phyloP scores from a whole-genome alignment of 176 grass and related monocot species.

The Zizania latifolia region DNA sequence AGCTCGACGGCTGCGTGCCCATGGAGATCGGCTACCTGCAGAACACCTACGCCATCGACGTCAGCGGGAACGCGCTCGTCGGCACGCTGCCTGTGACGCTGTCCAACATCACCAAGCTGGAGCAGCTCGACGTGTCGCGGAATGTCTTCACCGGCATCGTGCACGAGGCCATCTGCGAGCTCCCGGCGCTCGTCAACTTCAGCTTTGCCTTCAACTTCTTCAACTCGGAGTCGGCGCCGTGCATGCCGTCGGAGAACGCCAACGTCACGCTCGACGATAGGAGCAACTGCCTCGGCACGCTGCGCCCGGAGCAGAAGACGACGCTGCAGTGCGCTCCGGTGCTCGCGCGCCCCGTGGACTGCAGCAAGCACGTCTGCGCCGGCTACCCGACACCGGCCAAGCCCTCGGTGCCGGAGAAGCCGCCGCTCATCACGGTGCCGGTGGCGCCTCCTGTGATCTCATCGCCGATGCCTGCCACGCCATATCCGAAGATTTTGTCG shows the following conservation, averaged over 20 bases:
- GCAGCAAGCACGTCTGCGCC: constrained; percentile 31
- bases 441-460: not conserved
- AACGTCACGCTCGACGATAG: constrained; percentile 21
- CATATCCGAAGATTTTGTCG: too few relatives aligned
- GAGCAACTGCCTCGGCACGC: constrained; percentile 36
- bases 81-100: constrained; percentile 16
- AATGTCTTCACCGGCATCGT: constrained; percentile 43
- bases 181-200: constrained; percentile 49
- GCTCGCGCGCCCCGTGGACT: constrained; percentile 42
- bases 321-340: constrained; percentile 35
- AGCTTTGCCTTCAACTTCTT: constrained; percentile 66
- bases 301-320: constrained; percentile 38
- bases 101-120: not conserved
- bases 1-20: constrained; percentile 38
- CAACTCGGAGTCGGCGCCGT: constrained; percentile 32
- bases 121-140: constrained; percentile 28
- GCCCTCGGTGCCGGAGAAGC: not conserved
- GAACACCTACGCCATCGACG: constrained; percentile 24
- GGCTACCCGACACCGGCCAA: not conserved
- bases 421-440: not conserved
- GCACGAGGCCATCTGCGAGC: constrained; percentile 38
- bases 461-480: too few relatives aligned
- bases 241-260: constrained; percentile 24
- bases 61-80: constrained; percentile 17
- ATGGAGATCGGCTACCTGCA: constrained; percentile 27